Conservation (phyloP, 805 yeast genomes). For the Priceomyces fermenticarens region DNA sequence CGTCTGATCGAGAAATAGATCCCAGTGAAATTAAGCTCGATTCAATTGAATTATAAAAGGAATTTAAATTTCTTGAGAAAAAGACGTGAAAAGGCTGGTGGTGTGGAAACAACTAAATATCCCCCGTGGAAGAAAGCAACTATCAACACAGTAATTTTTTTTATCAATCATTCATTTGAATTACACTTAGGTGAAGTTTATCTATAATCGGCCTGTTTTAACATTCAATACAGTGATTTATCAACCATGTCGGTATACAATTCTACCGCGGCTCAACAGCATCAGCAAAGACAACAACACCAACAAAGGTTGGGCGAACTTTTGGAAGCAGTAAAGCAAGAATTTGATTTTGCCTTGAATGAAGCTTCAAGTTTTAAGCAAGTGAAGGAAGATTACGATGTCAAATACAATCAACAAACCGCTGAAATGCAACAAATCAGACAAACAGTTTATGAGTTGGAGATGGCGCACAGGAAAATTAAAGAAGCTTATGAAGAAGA, state of each 20-base stretch:
- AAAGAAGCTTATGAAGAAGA: constrained; percentile 96
- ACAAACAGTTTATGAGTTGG: constrained; percentile 90
- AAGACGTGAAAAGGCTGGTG: no score
- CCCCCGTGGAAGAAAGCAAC: no score
- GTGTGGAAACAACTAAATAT: no score
- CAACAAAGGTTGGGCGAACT: constrained; percentile 66
- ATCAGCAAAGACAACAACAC: constrained; percentile 38
- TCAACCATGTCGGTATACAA: constrained; percentile 31
- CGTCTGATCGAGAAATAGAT: no score
- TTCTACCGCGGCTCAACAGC: constrained; percentile 33
- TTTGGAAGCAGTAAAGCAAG: constrained; percentile 87
- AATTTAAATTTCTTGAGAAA: no score
- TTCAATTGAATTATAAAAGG: no score
- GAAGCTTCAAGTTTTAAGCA: constrained; percentile 84
- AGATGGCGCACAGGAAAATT: constrained; percentile 89
- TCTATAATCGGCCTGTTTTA: no score
- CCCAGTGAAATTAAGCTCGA: no score
- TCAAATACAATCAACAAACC: constrained; percentile 86
- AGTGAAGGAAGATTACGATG: constrained; percentile 90
- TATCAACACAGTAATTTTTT: no score
- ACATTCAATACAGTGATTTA: no score
- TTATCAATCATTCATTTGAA: no score
- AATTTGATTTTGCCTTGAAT: constrained; percentile 77
- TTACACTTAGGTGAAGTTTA: no score
- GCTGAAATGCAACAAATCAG: constrained; percentile 92